Evolutionary conservation across 2,329 filamentous ascomycete species (phyloP), one percentile per base, ranked within the genome.

Genomic region (Cytospora piceae): DNA sequence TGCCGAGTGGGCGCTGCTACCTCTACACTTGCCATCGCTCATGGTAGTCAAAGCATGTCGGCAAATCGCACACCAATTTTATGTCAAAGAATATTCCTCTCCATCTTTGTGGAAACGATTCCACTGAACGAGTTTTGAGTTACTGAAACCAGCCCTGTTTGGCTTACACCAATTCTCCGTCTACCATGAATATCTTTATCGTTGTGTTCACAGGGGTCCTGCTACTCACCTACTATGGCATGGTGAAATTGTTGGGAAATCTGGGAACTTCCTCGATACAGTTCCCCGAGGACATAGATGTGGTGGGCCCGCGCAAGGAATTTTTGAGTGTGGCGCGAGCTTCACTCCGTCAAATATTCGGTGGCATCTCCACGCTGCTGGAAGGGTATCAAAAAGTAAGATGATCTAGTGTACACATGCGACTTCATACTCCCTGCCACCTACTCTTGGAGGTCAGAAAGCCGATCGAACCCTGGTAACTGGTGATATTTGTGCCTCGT

Each of bases 371-470:
- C 9, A 56, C 54, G 24, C 24, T 56, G 20, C 11, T 56, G 15
- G 54, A 56, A 56, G 54, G 54, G 24, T 56, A 56, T 39, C 32
- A 56, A 24, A 56, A 39, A 14, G 54, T 56, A 56, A 56, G 32
- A 56, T 56, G 2, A 56, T 24, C 39, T 14, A 46, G 20, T n/a
- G n/a, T 46, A 17, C 39, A n/a, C 20, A n/a, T 46, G 5, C 5
- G 39, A n/a, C 39, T n/a, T 46, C 20, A n/a, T 46, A 46, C 39
- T 46, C 37, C 37, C n/a, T 39, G 37, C 37, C 37, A 39, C 37
- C 17, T 39, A 17, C 17, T 39, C 37, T 15, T 17, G 37, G 37
- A 39, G 37, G 37, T 39, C 37, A 39, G 7, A 17, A 12, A 39
- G 37, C 37, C 17, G 37, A 39, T 39, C 17, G 17, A 46, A 46